phyloP scores from a whole-genome alignment of 306 rosid species.

The Vigna mungo region DNA sequence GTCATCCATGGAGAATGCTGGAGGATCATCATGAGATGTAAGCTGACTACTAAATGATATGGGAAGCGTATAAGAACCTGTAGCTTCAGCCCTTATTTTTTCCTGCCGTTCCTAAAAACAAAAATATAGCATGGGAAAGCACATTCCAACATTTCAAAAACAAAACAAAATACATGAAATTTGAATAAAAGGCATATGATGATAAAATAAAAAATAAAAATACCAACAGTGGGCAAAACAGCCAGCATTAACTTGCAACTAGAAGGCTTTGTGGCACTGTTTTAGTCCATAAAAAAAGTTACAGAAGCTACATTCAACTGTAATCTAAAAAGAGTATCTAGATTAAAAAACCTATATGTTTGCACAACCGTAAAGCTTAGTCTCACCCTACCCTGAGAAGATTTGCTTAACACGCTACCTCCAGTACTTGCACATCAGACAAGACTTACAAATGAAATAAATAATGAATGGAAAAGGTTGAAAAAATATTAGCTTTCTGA shows the following conservation, averaged over 20 bases:
- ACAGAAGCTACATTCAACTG: conserved; percentile 18
- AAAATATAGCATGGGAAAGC: conserved; percentile 33
- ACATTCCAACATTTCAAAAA: background rate
- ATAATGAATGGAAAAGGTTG: conserved; percentile 11
- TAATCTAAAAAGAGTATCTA: conserved; percentile 11
- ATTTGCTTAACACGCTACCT: conserved; percentile 26
- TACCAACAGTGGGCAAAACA: conserved; percentile 6
- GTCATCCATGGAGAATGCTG: conserved; percentile 88
- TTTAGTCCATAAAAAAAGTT: conserved; percentile 7
- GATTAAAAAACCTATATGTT: conserved; percentile 18
- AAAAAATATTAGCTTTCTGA: background rate
- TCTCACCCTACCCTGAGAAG: conserved; percentile 15
- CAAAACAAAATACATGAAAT: background rate
- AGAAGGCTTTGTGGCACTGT: conserved; percentile 4
- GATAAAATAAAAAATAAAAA: conserved; percentile 13
- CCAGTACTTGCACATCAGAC: conserved; percentile 29
- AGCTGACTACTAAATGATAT: conserved; percentile 50
- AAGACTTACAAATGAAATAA: conserved; percentile 19
- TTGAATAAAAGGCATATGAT: conserved; percentile 10
- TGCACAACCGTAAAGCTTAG: conserved; percentile 11
- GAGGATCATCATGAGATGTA: conserved; percentile 53
- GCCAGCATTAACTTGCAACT: background rate
- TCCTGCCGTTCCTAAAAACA: conserved; percentile 74
- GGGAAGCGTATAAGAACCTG: conserved; percentile 56
- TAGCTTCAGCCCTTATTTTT: conserved; percentile 84